Evolutionary conservation across 345 rosid genomes (phyloP), one percentile per base, ranked within the genome.

Genomic region (Camelina hispida): DNA sequence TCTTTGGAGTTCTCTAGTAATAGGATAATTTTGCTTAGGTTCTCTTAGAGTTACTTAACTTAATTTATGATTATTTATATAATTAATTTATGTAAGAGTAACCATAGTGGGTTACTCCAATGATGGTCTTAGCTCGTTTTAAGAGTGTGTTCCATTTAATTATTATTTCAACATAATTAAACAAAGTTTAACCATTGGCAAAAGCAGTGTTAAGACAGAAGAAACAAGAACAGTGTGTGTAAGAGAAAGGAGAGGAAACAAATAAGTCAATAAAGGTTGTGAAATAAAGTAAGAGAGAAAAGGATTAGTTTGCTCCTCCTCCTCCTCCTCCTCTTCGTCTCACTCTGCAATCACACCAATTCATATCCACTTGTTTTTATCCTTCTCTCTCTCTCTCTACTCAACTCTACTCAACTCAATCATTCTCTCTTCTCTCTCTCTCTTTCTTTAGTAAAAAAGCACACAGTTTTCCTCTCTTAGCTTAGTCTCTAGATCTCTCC

Each of bases 301-400:
- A 14, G 16, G 73, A 67, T 75, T 75, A 23, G 73, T 76, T 62
- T 69, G 16, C 18, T 66, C 42, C 35, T 38, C 37, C 2, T 34
- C 37, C 37, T 32, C 22, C 17, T 65, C 40, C 25, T 38, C 35
- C 35, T 32, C 37, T 1, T 34, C 37, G 9, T 34, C 37, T 7
- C 23, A 9, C 57, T 40, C 46, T 46, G 62, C 69, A 68, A 68
- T 61, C 46, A 42, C 79, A 72, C 55, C 76, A 47, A 40, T 16
- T 47, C 52, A 57, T 71, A 71, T 71, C 80, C 80, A 77, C 76
- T 77, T 77, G 76, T 77, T 71, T 77, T 76, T 35, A 48, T 71
- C 75, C 54, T 14, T 34, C 51, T 56, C 51, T 55, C 3, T 62
- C 44, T 58, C 54, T 46, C 40, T 18, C 35, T 34, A 9, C 37